A percentile compares a stretch with the other conserved stretches of the same genome.
Conservation (phyloP, 306 rosid genomes). For the Cucumis cinereus region DNA sequence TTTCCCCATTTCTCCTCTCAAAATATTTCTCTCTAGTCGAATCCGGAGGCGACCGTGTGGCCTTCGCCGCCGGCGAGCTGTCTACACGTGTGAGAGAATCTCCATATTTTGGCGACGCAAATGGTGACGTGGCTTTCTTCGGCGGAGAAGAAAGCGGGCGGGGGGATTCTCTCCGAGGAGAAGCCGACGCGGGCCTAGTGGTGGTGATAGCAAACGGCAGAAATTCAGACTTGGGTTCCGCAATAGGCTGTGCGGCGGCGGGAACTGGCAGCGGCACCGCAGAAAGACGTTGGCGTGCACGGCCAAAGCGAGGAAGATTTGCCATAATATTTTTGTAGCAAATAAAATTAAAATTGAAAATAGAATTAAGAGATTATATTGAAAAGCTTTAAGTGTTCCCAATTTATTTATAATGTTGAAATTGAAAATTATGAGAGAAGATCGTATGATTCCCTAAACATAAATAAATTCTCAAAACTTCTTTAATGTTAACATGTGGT, state of each 20-base stretch:
- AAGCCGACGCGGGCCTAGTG: neutral
- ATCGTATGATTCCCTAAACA: neutral
- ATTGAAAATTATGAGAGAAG: neutral
- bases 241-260: neutral
- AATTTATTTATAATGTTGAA: constrained; percentile 1
- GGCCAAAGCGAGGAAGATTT: constrained; percentile 24
- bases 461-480: neutral
- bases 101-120: constrained; percentile 2
- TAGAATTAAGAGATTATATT: neutral
- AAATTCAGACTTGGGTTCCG: neutral
- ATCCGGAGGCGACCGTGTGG: neutral
- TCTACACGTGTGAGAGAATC: constrained; percentile 10
- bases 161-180: neutral
- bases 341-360: neutral
- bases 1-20: neutral
- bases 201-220: neutral
- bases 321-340: constrained; percentile 23
- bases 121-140: neutral
- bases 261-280: constrained; percentile 15
- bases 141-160: neutral
- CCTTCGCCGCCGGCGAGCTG: constrained; percentile 24
- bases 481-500: neutral
- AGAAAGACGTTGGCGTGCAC: constrained; percentile 47
- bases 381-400: neutral
- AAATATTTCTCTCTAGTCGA: neutral